Base-by-base conservation (phyloP, 495 filamentous ascomycete genomes). In the Hypoxylon cercidicola region DNA sequence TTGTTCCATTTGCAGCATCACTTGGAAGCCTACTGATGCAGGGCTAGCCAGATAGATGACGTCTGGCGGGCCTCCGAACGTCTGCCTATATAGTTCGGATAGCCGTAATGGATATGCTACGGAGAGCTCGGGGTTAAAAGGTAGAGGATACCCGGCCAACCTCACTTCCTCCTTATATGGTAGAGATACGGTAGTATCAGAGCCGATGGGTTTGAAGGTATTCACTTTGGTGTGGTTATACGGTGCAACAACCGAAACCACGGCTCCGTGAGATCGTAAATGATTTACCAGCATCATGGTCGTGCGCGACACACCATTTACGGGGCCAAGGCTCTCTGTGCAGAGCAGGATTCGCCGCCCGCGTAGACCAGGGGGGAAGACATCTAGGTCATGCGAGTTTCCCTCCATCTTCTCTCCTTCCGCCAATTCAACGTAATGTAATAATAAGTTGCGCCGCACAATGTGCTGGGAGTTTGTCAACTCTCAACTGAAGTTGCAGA, bases 1-100 rank as follows among this genome's bases (percentile, higher is more conserved):
- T 46, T 84, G 82, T 20, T 85, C 78, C 61, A 88, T 78, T 48
- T 88, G 75, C 5, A 78, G 60, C 58, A 88, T 78, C 61, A 88
- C 81, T 60, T 88, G 86, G 61, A 88, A 89, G 8, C 87, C 86
- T 9, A 89, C 69, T 1, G 83, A 87, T 0, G 87, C 87, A 0
- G 87, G 87, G 52, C 84, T 87, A 11, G 87, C 87, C 0, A 88
- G 73, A 62, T 89, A 89, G 62, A 89, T 82, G 34, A 89, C 73
- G 60, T 82, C 81, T 0, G 86, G 87, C 1, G 71, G 63, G 2
- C 55, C 53, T 30, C 78, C 66, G 51, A 86, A 87, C 1, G 84
- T 83, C 25, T 78, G 76, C 11, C 67, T 71, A 60, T 83, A 87
- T 18, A 88, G 66, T 6, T 79, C 73, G 10, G 81, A 80, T 21